Evolutionary conservation across 352 stramenopile genomes (phyloP).

Genomic region (Phytophthora aleatoria): DNA sequence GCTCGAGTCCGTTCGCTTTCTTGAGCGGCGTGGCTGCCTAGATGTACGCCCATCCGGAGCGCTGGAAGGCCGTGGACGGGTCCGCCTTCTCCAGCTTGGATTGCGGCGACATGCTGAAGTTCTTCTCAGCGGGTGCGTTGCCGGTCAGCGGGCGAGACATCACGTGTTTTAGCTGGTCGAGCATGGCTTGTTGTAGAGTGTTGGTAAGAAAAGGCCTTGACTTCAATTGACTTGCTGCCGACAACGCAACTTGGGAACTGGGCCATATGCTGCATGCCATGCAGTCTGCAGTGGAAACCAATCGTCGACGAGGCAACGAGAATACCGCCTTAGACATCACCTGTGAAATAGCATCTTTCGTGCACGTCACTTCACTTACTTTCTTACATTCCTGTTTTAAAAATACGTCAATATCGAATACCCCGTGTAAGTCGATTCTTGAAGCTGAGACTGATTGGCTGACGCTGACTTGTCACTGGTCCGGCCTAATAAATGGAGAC

Average conservation of each 20-base stretch:
- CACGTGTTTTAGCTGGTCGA: conserved; percentile 79
- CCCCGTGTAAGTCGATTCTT: conserved; percentile 22
- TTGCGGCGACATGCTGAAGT: conserved; percentile 38
- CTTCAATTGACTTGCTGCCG: conserved; percentile 13
- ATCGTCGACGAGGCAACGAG: conserved; percentile 6
- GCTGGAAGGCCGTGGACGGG: conserved; percentile 74
- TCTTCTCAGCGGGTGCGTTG: conserved; percentile 46
- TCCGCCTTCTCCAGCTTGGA: conserved; percentile 52
- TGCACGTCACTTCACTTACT: conserved; percentile 1
- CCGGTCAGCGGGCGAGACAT: conserved; percentile 40
- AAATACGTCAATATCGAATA: neutral
- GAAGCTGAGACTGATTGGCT: conserved; percentile 37
- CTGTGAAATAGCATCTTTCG: neutral
- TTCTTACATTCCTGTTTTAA: neutral
- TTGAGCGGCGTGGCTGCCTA: conserved; percentile 24
- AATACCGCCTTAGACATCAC: conserved; percentile 15
- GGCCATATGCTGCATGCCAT: neutral
- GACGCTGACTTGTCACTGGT: conserved; percentile 31
- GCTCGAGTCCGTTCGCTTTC: conserved; percentile 14
- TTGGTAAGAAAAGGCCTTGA: neutral
- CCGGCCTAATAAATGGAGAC: neutral
- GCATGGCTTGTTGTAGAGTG: conserved; percentile 35
- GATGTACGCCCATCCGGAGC: conserved; percentile 79
- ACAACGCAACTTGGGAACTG: conserved; percentile 55
- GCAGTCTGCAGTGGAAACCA: neutral